Percentiles rank a stretch among this genome's conserved stretches.
These are phyloP conservation scores for Rhodotorula kratochvilovae DNA, from an alignment of 768 basidiomycete species.

Conservation along the genomic window DNA sequence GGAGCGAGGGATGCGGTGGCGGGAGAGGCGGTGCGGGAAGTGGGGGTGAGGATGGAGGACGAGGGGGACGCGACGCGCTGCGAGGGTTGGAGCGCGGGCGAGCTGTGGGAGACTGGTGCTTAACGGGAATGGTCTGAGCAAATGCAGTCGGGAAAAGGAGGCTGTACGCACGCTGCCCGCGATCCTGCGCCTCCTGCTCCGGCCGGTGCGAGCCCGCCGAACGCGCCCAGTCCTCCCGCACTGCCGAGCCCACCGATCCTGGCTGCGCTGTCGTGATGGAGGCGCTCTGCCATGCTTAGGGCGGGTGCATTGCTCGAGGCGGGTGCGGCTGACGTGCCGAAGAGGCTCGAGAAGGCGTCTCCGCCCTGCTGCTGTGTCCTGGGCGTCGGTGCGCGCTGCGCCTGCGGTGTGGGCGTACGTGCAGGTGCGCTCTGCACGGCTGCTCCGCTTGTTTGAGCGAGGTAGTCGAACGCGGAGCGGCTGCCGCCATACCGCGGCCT, in stretches of 20 bases:
- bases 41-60: neutral
- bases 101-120: neutral
- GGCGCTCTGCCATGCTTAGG: slow-evolving; percentile 29
- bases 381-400: neutral
- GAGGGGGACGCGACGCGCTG: neutral
- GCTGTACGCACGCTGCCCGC: neutral
- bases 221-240: neutral
- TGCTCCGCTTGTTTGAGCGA: slow-evolving; percentile 12
- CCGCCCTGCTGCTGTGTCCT: slow-evolving; percentile 11
- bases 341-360: slow-evolving; percentile 34
- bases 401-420: neutral
- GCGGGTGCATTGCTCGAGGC: neutral
- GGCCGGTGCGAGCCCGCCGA: neutral
- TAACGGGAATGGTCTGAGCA: too few species aligned
- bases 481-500: neutral
- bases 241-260: neutral
- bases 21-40: neutral
- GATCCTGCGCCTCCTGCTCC: neutral
- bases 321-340: slow-evolving; percentile 17
- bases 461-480: slow-evolving; percentile 31
- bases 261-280: slow-evolving; percentile 2
- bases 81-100: neutral
- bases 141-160: too few species aligned
- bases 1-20: neutral
- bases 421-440: neutral